Evolutionary conservation across 495 filamentous ascomycete genomes (phyloP).

Genomic region (Melanomma pulvis-pyrius): DNA sequence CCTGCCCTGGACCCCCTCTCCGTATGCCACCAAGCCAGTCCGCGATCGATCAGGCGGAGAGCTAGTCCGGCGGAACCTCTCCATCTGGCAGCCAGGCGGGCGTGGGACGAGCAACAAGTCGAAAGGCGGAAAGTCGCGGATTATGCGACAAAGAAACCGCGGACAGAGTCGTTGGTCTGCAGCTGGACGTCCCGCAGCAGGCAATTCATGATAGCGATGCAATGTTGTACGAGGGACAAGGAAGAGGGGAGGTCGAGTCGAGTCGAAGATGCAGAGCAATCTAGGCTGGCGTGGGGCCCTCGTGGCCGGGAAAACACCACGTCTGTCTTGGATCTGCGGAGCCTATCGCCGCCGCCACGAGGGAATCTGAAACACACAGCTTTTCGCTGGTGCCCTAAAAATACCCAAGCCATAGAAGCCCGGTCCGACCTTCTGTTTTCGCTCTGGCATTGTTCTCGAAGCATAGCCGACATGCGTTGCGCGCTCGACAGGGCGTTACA

Average conservation of each 20-base stretch:
- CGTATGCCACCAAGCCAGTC: background rate
- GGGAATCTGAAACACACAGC: background rate
- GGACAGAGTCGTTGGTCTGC: background rate
- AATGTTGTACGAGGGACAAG: background rate
- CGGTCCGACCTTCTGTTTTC: background rate
- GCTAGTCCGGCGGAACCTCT: constrained; percentile 16
- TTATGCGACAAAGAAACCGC: constrained; percentile 5
- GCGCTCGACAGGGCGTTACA: background rate
- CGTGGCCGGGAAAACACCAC: constrained; percentile 5
- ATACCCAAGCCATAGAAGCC: background rate
- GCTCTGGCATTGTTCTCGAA: background rate
- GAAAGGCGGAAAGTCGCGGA: background rate
- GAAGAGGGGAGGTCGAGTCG: background rate
- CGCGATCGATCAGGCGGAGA: constrained; percentile 3
- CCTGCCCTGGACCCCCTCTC: background rate
- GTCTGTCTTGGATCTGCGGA: background rate
- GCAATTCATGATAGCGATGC: constrained; percentile 3
- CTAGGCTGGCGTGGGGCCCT: background rate
- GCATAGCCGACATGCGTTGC: background rate
- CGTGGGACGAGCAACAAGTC: background rate
- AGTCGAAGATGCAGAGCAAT: background rate
- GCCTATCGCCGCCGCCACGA: background rate
- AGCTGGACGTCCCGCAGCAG: background rate
- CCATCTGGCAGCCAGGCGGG: constrained; percentile 6
- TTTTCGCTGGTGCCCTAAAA: background rate